A percentile compares a stretch with the other conserved stretches of the same genome.
Conservation (phyloP, 1,284 basidiomycete species). For the Irpex sp. region DNA sequence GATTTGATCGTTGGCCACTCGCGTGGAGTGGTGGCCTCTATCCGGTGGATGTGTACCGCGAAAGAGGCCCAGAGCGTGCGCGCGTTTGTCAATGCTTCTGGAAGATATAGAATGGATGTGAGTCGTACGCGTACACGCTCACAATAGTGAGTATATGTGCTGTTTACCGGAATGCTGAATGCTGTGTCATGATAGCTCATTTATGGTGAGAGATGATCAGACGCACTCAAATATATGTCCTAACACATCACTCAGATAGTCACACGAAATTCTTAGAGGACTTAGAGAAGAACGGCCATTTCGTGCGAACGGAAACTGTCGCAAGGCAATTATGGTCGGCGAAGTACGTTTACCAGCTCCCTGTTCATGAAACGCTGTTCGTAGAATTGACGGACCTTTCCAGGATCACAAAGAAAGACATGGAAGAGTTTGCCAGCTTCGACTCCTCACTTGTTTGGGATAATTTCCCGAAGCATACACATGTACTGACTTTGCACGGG, state of each 20-base stretch:
- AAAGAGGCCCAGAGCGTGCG: conserved; percentile 50
- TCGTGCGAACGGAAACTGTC: conserved; percentile 8
- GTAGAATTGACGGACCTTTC: too few species aligned
- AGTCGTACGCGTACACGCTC: background rate
- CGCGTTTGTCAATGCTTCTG: conserved; percentile 67
- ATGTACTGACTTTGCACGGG: conserved; percentile 71
- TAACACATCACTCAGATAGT: conserved; percentile 4
- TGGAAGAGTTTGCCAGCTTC: conserved; percentile 57
- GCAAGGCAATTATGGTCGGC: conserved; percentile 9
- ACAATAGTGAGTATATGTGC: conserved; percentile 36
- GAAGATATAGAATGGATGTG: conserved; percentile 64
- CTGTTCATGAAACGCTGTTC: background rate
- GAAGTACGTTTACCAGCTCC: conserved; percentile 2
- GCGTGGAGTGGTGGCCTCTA: conserved; percentile 61
- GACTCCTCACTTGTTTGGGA: conserved; percentile 63
- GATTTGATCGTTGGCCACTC: conserved; percentile 73
- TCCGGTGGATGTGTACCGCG: conserved; percentile 60
- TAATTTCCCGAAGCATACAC: conserved; percentile 51
- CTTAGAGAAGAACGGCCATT: conserved; percentile 10
- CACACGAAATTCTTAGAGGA: conserved; percentile 4
- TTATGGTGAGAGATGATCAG: conserved; percentile 1
- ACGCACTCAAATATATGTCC: background rate
- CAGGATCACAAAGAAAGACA: conserved; percentile 52
- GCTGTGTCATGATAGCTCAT: background rate
- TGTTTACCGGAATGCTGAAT: background rate